Percentiles rank a stretch among this genome's conserved stretches.
Evolutionary conservation across 2,329 filamentous ascomycete genomes (phyloP).

Genomic region (Stemphylium beticola): DNA sequence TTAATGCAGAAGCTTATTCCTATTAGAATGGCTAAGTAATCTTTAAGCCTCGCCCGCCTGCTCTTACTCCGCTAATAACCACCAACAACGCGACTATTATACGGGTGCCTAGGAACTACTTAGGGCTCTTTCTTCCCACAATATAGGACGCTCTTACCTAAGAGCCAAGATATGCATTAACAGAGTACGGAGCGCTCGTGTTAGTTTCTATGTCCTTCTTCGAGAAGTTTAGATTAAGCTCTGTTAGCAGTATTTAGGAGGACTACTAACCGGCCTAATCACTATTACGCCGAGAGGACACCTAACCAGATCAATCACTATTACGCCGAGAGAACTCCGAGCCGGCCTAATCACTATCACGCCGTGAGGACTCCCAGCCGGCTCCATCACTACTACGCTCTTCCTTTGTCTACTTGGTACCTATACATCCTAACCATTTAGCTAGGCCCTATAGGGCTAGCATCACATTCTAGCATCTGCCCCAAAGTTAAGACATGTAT

Average conservation of each 20-base stretch:
- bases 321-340: too few species aligned
- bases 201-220: slow-evolving; percentile 9
- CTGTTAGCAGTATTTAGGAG: not conserved
- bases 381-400: not conserved
- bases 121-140: slow-evolving; percentile 6
- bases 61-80: slow-evolving; percentile 7
- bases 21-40: slow-evolving; percentile 2
- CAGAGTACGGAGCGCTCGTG: slow-evolving; percentile 2
- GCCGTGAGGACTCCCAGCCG: not conserved
- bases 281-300: too few species aligned
- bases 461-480: slow-evolving; percentile 10
- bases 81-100: slow-evolving; percentile 1
- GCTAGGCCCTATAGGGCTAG: not conserved
- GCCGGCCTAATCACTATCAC: too few species aligned
- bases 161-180: slow-evolving; percentile 9
- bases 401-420: slow-evolving; percentile 2
- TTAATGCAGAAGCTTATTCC: not conserved
- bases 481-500: not conserved
- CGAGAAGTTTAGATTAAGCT: not conserved
- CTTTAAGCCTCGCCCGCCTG: slow-evolving; percentile 1
- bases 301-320: too few species aligned
- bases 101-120: not conserved
- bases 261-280: too few species aligned
- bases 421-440: not conserved
- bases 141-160: slow-evolving; percentile 8